Evolutionary conservation across 2,329 filamentous ascomycete species (phyloP).

Genomic region (Cryphonectria parasitica): DNA sequence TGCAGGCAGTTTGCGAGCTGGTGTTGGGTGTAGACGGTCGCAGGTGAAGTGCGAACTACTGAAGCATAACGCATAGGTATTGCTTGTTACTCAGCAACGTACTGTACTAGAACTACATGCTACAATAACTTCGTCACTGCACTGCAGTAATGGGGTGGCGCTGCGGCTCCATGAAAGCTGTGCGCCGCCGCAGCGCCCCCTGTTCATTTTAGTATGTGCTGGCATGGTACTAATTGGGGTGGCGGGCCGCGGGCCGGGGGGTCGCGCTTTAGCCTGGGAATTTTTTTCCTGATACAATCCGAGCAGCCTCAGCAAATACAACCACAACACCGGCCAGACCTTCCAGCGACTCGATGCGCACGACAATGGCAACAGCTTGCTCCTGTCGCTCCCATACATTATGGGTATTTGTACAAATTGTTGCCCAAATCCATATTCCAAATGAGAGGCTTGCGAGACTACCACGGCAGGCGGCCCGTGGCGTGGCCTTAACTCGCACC

Average conservation of each 20-base stretch:
- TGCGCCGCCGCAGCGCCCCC: neutral
- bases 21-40: neutral
- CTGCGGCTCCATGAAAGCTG: neutral
- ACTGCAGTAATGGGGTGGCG: neutral
- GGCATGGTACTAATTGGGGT: neutral
- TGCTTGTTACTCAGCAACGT: too few species aligned
- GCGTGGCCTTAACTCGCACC: neutral
- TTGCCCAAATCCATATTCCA: constrained; percentile 46
- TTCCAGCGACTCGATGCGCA: neutral
- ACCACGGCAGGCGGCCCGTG: constrained; percentile 16
- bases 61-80: too few species aligned
- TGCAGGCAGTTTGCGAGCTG: neutral
- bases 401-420: constrained; percentile 52
- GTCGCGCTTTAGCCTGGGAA: constrained; percentile 2
- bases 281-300: constrained; percentile 5
- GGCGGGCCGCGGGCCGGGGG: neutral
- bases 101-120: too few species aligned
- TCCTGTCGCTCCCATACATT: constrained; percentile 51
- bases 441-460: constrained; percentile 13
- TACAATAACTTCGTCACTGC: neutral
- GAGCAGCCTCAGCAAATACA: neutral
- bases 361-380: constrained; percentile 37
- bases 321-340: neutral
- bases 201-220: neutral
- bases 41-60: neutral